These are phyloP conservation scores for Rhododendron ovatum DNA, from an alignment of 148 eudicot genomes.

Conservation along the genomic window DNA sequence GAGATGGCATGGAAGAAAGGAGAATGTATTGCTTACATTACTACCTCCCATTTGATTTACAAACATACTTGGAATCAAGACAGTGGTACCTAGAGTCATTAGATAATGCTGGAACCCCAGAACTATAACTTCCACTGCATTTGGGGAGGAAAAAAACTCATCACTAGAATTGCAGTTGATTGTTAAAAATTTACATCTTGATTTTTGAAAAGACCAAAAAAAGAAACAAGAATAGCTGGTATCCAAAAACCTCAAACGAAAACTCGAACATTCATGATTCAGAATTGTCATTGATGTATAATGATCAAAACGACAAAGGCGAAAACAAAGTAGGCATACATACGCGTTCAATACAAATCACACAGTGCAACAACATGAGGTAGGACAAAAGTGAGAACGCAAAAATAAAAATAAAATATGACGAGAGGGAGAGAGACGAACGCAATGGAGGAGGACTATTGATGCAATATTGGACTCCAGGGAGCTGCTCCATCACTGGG, in stretches of 20 bases:
- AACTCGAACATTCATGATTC: too few species aligned
- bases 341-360: background rate
- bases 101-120: constrained; percentile 79
- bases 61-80: constrained; percentile 43
- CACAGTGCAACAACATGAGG: background rate
- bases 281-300: too few species aligned
- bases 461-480: constrained; percentile 58
- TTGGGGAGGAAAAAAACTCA: background rate
- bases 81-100: constrained; percentile 52
- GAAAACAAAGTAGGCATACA: background rate
- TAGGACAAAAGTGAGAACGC: background rate
- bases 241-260: too few species aligned
- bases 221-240: too few species aligned
- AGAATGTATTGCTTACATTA: constrained; percentile 40
- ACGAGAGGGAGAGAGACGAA: constrained; percentile 18
- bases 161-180: background rate
- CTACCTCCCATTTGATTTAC: constrained; percentile 84
- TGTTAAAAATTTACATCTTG: too few species aligned
- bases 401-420: background rate
- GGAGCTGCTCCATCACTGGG: constrained; percentile 64
- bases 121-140: constrained; percentile 53
- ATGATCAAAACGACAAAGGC: too few species aligned
- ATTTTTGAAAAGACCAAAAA: too few species aligned
- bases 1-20: background rate
- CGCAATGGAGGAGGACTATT: constrained; percentile 75